These are phyloP conservation scores for Diaporthe sp. DNA, from an alignment of 2,329 filamentous ascomycete genomes.

Conservation along the genomic window DNA sequence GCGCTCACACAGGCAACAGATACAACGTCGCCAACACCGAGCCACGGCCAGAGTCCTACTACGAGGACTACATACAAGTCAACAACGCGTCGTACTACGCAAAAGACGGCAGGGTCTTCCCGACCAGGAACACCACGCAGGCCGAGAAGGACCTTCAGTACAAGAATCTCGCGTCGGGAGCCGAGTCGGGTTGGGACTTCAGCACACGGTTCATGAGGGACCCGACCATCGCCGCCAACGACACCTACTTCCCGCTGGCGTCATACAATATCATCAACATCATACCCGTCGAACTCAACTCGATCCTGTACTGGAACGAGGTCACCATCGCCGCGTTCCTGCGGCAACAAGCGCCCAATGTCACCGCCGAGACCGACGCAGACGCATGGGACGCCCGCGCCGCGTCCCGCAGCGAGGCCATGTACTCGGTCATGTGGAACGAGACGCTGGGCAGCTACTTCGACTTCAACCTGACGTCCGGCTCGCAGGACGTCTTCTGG, in stretches of 20 bases:
- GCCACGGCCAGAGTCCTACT: conserved; percentile 76
- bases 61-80: conserved; percentile 76
- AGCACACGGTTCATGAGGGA: conserved; percentile 69
- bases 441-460: conserved; percentile 74
- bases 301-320: conserved; percentile 77
- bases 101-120: conserved; percentile 70
- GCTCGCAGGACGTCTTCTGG: conserved; percentile 68
- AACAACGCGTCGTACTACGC: conserved; percentile 76
- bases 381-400: conserved; percentile 65
- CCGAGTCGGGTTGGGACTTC: conserved; percentile 78
- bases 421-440: conserved; percentile 76
- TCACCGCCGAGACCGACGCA: conserved; percentile 55
- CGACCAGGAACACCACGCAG: conserved; percentile 64
- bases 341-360: conserved; percentile 55
- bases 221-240: conserved; percentile 69
- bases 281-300: conserved; percentile 77
- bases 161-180: conserved; percentile 73
- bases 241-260: conserved; percentile 76
- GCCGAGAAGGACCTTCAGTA: conserved; percentile 67
- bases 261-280: conserved; percentile 72
- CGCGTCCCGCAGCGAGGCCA: conserved; percentile 69
- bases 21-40: conserved; percentile 75
- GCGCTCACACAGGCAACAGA: conserved; percentile 46
- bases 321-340: conserved; percentile 70
- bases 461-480: conserved; percentile 76